Conservation (phyloP, 2,329 filamentous ascomycete species). For the Colletotrichum sojae region DNA sequence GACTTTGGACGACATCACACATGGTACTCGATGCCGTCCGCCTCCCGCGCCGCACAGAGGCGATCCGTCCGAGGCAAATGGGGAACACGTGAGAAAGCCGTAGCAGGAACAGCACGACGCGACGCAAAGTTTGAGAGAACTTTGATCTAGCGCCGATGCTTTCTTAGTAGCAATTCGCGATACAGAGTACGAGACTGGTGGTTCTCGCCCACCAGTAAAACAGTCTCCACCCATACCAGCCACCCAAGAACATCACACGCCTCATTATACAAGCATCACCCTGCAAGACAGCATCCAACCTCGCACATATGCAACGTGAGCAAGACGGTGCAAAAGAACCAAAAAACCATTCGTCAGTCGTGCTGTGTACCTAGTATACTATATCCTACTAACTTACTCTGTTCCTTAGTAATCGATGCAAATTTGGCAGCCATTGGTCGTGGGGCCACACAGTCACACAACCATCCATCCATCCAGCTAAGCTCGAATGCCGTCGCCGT, state of each 20-base stretch:
- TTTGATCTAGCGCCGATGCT: no score
- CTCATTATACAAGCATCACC: conserved; percentile 33
- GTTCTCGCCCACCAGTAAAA: background rate
- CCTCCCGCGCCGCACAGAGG: conserved; percentile 12
- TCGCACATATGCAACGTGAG: conserved; percentile 12
- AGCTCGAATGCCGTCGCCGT: conserved; percentile 45
- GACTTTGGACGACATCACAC: conserved; percentile 25
- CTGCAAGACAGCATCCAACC: conserved; percentile 15
- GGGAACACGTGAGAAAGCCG: conserved; percentile 30
- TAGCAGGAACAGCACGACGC: no score
- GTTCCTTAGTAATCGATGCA: background rate
- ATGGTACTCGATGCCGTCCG: conserved; percentile 9
- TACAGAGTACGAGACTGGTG: no score
- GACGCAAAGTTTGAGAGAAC: no score
- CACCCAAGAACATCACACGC: conserved; percentile 25
- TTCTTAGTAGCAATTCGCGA: no score
- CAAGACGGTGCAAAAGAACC: conserved; percentile 9
- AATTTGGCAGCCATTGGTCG: conserved; percentile 16
- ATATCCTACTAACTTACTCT: background rate
- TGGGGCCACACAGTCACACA: background rate
- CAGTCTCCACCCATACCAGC: conserved; percentile 3
- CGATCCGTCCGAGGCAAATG: conserved; percentile 22
- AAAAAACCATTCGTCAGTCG: conserved; percentile 6
- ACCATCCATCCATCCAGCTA: background rate
- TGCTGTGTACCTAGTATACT: conserved; percentile 14